Percentiles rank a stretch among this genome's conserved stretches.
Evolutionary conservation across 352 stramenopile species (phyloP).

Genomic region (Achlya hypogyna): DNA sequence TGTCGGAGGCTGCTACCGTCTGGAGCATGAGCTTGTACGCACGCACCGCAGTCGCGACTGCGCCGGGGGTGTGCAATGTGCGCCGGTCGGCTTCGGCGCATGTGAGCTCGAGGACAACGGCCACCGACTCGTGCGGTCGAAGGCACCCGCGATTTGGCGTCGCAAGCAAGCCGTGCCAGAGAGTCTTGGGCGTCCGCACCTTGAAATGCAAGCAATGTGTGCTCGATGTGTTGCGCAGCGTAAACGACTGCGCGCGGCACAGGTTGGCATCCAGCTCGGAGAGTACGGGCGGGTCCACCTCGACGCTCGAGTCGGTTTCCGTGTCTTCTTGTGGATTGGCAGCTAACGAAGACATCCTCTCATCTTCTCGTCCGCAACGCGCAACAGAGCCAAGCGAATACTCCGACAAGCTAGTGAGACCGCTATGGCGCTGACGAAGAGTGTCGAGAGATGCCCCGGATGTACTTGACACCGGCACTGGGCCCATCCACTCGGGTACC

Average conservation of each 20-base stretch:
- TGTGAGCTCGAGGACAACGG: slow-evolving; percentile 3
- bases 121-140: slow-evolving; percentile 4
- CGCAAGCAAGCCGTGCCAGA: background rate
- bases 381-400: too few relatives aligned
- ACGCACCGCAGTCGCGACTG: background rate
- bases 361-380: too few relatives aligned
- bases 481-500: too few relatives aligned
- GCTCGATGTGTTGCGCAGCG: background rate
- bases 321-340: background rate
- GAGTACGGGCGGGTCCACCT: background rate
- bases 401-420: too few relatives aligned
- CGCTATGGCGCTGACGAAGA: too few relatives aligned
- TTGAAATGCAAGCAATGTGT: background rate
- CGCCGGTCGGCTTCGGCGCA: background rate
- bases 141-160: slow-evolving; percentile 13
- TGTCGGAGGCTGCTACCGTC: background rate
- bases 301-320: background rate
- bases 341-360: background rate
- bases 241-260: slow-evolving; percentile 3
- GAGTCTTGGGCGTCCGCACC: slow-evolving; percentile 3
- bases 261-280: background rate
- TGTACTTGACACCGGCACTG: too few relatives aligned
- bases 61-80: background rate
- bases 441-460: too few relatives aligned
- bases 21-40: background rate